Conservation (phyloP, 2,329 filamentous ascomycete species). For the Fusarium algeriense region DNA sequence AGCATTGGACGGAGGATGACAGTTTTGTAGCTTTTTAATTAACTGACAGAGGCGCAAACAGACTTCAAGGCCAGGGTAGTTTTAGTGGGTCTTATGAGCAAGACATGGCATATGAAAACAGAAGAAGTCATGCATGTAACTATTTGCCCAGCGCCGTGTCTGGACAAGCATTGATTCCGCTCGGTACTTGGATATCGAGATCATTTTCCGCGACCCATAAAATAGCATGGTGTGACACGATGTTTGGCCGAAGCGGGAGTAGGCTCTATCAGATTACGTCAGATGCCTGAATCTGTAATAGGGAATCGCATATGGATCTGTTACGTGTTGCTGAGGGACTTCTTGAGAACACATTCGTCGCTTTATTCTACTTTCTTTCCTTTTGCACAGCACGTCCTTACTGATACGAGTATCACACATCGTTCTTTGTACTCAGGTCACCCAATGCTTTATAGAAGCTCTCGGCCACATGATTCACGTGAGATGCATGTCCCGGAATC, state of each 20-base stretch:
- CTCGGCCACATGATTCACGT: conserved; percentile 14
- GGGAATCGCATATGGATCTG: conserved; percentile 20
- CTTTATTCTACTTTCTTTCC: no score
- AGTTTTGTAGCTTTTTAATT: conserved; percentile 1
- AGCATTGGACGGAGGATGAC: background rate
- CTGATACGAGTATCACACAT: background rate
- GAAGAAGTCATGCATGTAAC: background rate
- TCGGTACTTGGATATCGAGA: background rate
- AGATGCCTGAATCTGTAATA: conserved; percentile 28
- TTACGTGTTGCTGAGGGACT: conserved; percentile 17
- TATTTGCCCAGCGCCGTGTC: background rate
- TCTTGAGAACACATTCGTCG: background rate
- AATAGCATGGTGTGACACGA: conserved; percentile 20
- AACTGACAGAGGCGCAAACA: background rate
- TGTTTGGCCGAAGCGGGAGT: conserved; percentile 19
- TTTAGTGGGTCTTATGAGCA: background rate
- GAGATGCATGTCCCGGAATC: conserved; percentile 15
- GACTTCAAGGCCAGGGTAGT: background rate
- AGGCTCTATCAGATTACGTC: conserved; percentile 15
- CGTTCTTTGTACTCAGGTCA: background rate
- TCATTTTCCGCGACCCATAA: conserved; percentile 12
- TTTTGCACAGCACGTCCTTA: background rate
- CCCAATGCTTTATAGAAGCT: background rate
- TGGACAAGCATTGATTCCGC: background rate
- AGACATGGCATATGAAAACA: background rate